These are phyloP conservation scores for Tricholoma matsutake DNA, from an alignment of 768 basidiomycete species.

Conservation along the genomic window DNA sequence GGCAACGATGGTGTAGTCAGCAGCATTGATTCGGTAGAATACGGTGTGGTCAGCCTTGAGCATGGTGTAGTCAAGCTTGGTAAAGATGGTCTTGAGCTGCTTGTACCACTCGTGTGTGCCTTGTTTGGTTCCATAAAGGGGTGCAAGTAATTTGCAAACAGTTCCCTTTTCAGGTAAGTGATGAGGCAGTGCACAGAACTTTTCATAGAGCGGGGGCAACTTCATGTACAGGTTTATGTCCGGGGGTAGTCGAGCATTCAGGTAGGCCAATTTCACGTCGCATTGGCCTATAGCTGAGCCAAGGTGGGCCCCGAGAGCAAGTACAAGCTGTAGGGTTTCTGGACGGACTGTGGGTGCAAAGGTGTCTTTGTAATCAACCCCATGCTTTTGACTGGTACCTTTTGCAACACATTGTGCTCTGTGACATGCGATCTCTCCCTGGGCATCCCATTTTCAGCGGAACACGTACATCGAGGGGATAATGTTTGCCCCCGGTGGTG, in stretches of 20 bases:
- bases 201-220: not conserved
- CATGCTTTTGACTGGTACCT: constrained; percentile 15
- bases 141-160: not conserved
- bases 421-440: not conserved
- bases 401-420: not conserved
- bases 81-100: no score
- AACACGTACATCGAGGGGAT: not conserved
- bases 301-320: constrained; percentile 17
- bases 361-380: constrained; percentile 22
- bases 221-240: not conserved
- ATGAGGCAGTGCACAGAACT: not conserved
- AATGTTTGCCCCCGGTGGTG: not conserved
- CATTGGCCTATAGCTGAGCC: not conserved
- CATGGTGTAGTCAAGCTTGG: no score
- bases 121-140: no score
- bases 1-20: no score
- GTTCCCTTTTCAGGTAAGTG: not conserved
- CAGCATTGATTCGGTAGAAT: no score
- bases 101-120: no score
- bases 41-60: no score
- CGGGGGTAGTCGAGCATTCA: constrained; percentile 21
- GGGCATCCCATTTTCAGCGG: not conserved
- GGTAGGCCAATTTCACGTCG: constrained; percentile 18
- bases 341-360: constrained; percentile 25
- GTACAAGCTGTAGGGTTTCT: constrained; percentile 16